Conservation (phyloP, 805 yeast species). For the Candida ipomoeae region DNA sequence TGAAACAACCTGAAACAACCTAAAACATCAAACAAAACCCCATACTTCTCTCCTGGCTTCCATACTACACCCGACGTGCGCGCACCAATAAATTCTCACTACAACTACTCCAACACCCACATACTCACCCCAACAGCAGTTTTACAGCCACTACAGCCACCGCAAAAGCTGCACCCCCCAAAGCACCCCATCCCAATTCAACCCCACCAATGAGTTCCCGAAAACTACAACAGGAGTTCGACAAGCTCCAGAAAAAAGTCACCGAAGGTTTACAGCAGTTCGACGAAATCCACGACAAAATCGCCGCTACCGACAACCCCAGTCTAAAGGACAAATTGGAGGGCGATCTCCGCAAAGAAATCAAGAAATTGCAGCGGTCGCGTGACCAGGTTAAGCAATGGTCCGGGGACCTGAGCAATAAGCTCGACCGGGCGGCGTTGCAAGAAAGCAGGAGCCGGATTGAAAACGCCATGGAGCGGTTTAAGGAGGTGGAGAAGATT, state of each 20-base stretch:
- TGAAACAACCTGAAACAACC: too few relatives aligned
- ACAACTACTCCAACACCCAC: too few relatives aligned
- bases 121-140: too few relatives aligned
- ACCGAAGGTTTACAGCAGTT: slow-evolving; percentile 86
- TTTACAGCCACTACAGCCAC: slow-evolving; percentile 16
- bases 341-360: slow-evolving; percentile 87
- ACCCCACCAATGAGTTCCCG: slow-evolving; percentile 36
- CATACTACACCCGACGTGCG: too few relatives aligned
- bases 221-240: slow-evolving; percentile 69
- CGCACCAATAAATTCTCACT: too few relatives aligned
- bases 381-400: slow-evolving; percentile 95
- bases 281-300: slow-evolving; percentile 81
- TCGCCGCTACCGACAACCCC: slow-evolving; percentile 72
- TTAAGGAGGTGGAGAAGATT: slow-evolving; percentile 88
- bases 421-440: slow-evolving; percentile 50
- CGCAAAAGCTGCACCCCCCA: slow-evolving; percentile 32
- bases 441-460: slow-evolving; percentile 62
- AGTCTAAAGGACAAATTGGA: slow-evolving; percentile 93
- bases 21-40: too few relatives aligned
- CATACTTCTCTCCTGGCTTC: too few relatives aligned
- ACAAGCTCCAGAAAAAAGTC: slow-evolving; percentile 85
- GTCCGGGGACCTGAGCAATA: slow-evolving; percentile 87
- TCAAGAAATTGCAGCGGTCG: slow-evolving; percentile 87
- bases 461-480: slow-evolving; percentile 94
- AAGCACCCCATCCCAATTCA: not conserved